phyloP scores from a whole-genome alignment of 768 basidiomycete genomes.

The Russula sp. region DNA sequence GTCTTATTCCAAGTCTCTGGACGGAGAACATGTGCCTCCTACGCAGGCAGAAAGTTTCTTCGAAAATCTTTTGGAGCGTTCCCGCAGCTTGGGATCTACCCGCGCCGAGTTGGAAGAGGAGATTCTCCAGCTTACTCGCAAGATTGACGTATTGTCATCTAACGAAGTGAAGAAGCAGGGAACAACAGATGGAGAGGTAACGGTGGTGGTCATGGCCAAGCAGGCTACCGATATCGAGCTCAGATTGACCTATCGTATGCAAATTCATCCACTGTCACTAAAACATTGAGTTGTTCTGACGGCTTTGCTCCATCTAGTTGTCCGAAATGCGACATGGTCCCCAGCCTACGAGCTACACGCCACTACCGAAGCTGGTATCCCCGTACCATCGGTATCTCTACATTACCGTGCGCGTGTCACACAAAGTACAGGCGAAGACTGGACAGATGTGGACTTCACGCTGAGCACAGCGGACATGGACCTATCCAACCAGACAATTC shows the following conservation, averaged over 20 bases:
- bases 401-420: slow-evolving; percentile 50
- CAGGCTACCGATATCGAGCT: slow-evolving; percentile 36
- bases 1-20: slow-evolving; percentile 40
- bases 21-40: slow-evolving; percentile 38
- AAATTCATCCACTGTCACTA: background rate
- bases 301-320: slow-evolving; percentile 38
- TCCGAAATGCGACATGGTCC: slow-evolving; percentile 46
- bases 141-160: slow-evolving; percentile 35
- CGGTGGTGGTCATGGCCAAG: slow-evolving; percentile 40
- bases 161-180: slow-evolving; percentile 34
- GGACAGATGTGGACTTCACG: slow-evolving; percentile 44
- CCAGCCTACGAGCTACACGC: slow-evolving; percentile 58
- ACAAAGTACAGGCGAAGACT: slow-evolving; percentile 58
- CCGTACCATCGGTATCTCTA: slow-evolving; percentile 40
- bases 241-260: slow-evolving; percentile 49
- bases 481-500: slow-evolving; percentile 35
- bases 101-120: slow-evolving; percentile 36
- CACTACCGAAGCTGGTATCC: slow-evolving; percentile 36
- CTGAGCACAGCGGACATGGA: slow-evolving; percentile 45
- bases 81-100: slow-evolving; percentile 33
- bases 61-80: slow-evolving; percentile 36
- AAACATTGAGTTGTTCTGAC: background rate
- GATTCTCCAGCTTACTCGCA: slow-evolving; percentile 30
- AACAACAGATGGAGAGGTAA: slow-evolving; percentile 30
- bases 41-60: slow-evolving; percentile 38